Evolutionary conservation across 768 basidiomycete genomes (phyloP).

Genomic region (Flagelloscypha sp.): DNA sequence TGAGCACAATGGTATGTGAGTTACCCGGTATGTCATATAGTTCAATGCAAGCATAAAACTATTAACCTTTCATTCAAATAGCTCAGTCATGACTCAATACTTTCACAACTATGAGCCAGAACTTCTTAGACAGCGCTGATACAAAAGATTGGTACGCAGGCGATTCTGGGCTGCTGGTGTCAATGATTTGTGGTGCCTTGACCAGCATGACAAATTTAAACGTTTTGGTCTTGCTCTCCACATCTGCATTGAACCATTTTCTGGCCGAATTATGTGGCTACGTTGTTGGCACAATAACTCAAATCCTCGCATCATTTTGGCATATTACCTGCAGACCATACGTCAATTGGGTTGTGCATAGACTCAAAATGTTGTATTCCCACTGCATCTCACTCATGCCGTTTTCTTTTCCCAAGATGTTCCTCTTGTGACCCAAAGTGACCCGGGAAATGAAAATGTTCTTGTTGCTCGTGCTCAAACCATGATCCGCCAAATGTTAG

Average conservation of each 20-base stretch:
- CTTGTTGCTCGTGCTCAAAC: constrained; percentile 39
- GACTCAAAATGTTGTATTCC: constrained; percentile 5
- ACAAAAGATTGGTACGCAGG: constrained; percentile 16
- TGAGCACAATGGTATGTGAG: constrained; percentile 16
- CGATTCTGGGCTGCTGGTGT: constrained; percentile 33
- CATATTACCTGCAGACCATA: constrained; percentile 26
- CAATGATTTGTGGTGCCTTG: constrained; percentile 26
- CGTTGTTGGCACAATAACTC: constrained; percentile 36
- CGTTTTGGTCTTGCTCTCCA: constrained; percentile 30
- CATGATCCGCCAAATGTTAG: constrained; percentile 25
- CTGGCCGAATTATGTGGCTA: constrained; percentile 25
- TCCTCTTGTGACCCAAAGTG: constrained; percentile 34
- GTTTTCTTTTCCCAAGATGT: constrained; percentile 18
- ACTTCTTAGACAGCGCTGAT: constrained; percentile 12
- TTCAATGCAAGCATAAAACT: background rate
- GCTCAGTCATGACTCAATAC: constrained; percentile 1
- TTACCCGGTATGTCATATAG: constrained; percentile 14
- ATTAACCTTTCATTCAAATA: background rate
- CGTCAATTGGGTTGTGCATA: constrained; percentile 13
- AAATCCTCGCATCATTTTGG: constrained; percentile 24
- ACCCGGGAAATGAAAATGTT: constrained; percentile 35
- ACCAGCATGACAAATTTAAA: constrained; percentile 43
- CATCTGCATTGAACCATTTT: constrained; percentile 26
- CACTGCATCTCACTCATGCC: constrained; percentile 3
- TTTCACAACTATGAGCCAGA: constrained; percentile 11